Evolutionary conservation across 345 rosid genomes (phyloP).

Genomic region (Salix caprea): DNA sequence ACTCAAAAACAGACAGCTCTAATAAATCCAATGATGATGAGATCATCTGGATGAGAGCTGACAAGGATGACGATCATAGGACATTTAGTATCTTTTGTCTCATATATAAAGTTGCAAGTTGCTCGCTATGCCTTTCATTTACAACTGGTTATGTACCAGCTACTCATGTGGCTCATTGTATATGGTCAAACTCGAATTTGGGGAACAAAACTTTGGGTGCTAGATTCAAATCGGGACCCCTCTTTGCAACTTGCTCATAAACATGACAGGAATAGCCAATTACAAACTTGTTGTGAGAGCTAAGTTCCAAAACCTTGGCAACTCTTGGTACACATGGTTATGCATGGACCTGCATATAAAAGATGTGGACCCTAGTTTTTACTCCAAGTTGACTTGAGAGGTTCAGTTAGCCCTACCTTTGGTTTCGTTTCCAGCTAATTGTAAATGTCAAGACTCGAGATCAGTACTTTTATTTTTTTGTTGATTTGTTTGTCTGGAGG

Average conservation of each 20-base stretch:
- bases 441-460: neutral
- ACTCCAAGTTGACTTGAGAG: neutral
- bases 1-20: neutral
- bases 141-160: neutral
- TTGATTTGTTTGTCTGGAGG: neutral
- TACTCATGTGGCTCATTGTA: neutral
- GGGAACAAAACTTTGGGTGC: conserved; percentile 13
- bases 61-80: neutral
- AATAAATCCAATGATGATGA: neutral
- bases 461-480: neutral
- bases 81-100: neutral
- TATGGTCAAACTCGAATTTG: conserved; percentile 5
- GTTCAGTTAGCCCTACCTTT: neutral
- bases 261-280: neutral
- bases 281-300: neutral
- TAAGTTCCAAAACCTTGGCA: neutral
- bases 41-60: conserved; percentile 3
- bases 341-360: neutral
- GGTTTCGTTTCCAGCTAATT: neutral
- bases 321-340: neutral
- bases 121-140: neutral
- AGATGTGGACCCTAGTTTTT: neutral
- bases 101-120: conserved; percentile 8
- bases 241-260: conserved; percentile 21
- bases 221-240: conserved; percentile 8